Percentiles rank a stretch among this genome's conserved stretches.
phyloP scores from a whole-genome alignment of 192 early-diverging fungal species.

The Backusella psychrophila region DNA sequence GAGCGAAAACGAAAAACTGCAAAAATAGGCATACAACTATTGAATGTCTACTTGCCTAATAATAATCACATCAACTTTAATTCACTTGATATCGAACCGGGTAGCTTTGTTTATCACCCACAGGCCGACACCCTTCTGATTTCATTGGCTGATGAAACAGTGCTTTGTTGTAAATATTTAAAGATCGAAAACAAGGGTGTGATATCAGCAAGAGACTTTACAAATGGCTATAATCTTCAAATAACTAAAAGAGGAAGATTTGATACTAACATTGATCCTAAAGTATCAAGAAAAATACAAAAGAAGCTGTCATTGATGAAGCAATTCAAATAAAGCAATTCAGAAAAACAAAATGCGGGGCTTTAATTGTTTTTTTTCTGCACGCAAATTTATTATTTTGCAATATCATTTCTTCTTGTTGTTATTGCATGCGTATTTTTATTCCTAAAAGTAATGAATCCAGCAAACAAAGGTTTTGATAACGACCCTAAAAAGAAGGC shows the following conservation, averaged over 20 bases:
- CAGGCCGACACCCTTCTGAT: constrained; percentile 40
- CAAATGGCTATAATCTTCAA: constrained; percentile 61
- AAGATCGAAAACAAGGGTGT: constrained; percentile 63
- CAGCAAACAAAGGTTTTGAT: not conserved
- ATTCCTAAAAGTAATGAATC: not conserved
- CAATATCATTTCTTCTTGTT: not conserved
- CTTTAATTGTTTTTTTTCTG: not conserved
- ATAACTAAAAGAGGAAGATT: not conserved
- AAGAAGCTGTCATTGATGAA: not conserved
- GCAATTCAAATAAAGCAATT: not conserved
- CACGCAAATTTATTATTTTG: not conserved
- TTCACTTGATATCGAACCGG: constrained; percentile 21
- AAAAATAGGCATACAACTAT: constrained; percentile 40
- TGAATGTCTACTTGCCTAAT: constrained; percentile 27
- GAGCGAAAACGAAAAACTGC: constrained; percentile 3
- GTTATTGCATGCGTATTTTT: not conserved
- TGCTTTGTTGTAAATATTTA: constrained; percentile 46
- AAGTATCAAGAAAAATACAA: not conserved
- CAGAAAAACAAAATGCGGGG: not conserved
- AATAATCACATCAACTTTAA: constrained; percentile 15
- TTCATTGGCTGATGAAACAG: constrained; percentile 48
- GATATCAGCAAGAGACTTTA: constrained; percentile 57
- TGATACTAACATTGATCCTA: not conserved
- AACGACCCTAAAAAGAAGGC: not conserved
- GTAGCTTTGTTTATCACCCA: constrained; percentile 39